phyloP scores from a whole-genome alignment of 352 stramenopile genomes.

The Phytophthora citrophthora region DNA sequence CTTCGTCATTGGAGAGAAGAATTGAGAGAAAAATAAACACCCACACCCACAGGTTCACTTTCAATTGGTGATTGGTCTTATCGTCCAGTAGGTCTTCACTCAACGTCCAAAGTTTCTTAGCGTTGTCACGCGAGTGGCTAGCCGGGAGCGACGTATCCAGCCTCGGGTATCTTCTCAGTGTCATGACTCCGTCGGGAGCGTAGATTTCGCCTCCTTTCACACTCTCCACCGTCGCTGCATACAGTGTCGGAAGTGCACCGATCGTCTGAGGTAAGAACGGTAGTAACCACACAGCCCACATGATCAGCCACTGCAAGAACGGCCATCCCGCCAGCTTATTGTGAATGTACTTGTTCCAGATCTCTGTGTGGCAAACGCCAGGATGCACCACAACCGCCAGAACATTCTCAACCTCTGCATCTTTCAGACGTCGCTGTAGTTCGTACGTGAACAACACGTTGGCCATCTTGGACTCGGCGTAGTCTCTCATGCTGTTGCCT shows the following conservation, averaged over 20 bases:
- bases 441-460: slow-evolving; percentile 64
- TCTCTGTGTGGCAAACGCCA: slow-evolving; percentile 43
- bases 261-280: slow-evolving; percentile 43
- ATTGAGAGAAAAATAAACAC: too few relatives aligned
- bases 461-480: slow-evolving; percentile 56
- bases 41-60: too few relatives aligned
- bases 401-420: slow-evolving; percentile 34
- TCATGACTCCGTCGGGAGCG: slow-evolving; percentile 37
- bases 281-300: slow-evolving; percentile 42
- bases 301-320: slow-evolving; percentile 53
- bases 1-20: slow-evolving; percentile 48
- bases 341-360: slow-evolving; percentile 44
- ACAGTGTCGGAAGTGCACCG: slow-evolving; percentile 55
- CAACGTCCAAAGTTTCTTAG: slow-evolving; percentile 45
- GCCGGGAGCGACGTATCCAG: slow-evolving; percentile 38
- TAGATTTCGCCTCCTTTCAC: slow-evolving; percentile 36
- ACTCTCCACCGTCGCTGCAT: slow-evolving; percentile 44
- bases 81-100: slow-evolving; percentile 44
- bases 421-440: slow-evolving; percentile 43
- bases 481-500: slow-evolving; percentile 33
- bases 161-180: slow-evolving; percentile 47
- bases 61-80: not conserved
- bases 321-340: slow-evolving; percentile 37
- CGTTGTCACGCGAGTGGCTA: slow-evolving; percentile 38
- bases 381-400: slow-evolving; percentile 47